These are phyloP conservation scores for Panellus pusillus DNA, from an alignment of 768 basidiomycete genomes.

Conservation along the genomic window DNA sequence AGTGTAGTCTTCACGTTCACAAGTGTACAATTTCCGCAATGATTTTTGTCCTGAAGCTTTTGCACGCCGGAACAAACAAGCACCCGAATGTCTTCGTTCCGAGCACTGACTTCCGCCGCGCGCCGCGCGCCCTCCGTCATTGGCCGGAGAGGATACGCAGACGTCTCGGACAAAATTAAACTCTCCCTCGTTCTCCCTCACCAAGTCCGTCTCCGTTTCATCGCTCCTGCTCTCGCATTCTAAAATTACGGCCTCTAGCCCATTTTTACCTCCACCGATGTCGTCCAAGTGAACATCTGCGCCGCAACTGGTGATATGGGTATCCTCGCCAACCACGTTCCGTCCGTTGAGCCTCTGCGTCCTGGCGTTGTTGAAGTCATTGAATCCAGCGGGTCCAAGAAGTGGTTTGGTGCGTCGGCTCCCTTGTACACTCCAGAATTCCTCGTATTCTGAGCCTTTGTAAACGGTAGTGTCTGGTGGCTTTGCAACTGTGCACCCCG, in stretches of 20 bases:
- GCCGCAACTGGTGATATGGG: constrained; percentile 98
- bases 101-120: constrained; percentile 63
- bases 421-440: not conserved
- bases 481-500: constrained; percentile 96
- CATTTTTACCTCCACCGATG: constrained; percentile 87
- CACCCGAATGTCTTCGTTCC: constrained; percentile 66
- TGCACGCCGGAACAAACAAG: constrained; percentile 1
- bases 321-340: constrained; percentile 97
- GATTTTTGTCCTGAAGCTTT: not conserved
- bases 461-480: constrained; percentile 78
- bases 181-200: constrained; percentile 94
- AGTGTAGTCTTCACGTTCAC: not conserved
- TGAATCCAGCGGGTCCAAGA: constrained; percentile 81
- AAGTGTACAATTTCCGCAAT: no score
- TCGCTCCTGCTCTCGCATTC: not conserved
- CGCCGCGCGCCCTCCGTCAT: constrained; percentile 56
- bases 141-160: constrained; percentile 86
- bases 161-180: constrained; percentile 86
- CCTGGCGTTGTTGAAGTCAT: constrained; percentile 95
- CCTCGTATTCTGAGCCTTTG: constrained; percentile 4
- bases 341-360: constrained; percentile 93
- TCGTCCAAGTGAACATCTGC: constrained; percentile 92
- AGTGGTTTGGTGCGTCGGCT: constrained; percentile 87
- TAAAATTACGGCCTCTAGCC: constrained; percentile 48
- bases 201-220: constrained; percentile 58